phyloP scores from a whole-genome alignment of 371 early-diverging fungal species.

The Mucor velutinosus region DNA sequence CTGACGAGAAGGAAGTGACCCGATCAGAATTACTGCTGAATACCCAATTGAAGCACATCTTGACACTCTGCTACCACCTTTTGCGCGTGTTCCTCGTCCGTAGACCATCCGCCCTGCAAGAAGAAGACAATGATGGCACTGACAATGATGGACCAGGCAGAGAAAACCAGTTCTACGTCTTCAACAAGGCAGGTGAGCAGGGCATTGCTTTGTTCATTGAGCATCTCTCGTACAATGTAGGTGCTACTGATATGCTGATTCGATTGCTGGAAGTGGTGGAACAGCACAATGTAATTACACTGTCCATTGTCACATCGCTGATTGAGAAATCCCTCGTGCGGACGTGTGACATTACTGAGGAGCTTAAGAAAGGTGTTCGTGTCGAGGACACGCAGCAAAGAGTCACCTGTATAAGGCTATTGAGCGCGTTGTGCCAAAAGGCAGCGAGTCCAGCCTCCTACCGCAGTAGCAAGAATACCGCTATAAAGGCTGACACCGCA shows the following conservation, averaged over 20 bases:
- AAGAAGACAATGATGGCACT: neutral
- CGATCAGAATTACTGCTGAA: neutral
- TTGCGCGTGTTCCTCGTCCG: constrained; percentile 35
- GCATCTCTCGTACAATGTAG: constrained; percentile 31
- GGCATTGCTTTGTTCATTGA: constrained; percentile 32
- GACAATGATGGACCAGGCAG: neutral
- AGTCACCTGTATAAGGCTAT: constrained; percentile 16
- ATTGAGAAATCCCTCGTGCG: constrained; percentile 2
- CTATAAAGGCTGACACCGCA: neutral
- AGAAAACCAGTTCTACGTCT: constrained; percentile 27
- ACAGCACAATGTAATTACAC: neutral
- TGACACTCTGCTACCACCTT: constrained; percentile 32
- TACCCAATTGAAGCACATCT: constrained; percentile 15
- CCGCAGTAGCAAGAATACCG: neutral
- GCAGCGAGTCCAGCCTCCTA: neutral
- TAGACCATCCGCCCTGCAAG: constrained; percentile 9
- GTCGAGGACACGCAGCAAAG: neutral
- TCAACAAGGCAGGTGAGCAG: constrained; percentile 22
- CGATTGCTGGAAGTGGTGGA: constrained; percentile 9
- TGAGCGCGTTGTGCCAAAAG: constrained; percentile 11
- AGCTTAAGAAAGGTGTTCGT: neutral
- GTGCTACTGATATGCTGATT: constrained; percentile 34
- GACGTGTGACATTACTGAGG: neutral
- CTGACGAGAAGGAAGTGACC: neutral
- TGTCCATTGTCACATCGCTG: neutral